Base-by-base conservation (phyloP, 2,329 filamentous ascomycete species). In the Exophiala bonariae region DNA sequence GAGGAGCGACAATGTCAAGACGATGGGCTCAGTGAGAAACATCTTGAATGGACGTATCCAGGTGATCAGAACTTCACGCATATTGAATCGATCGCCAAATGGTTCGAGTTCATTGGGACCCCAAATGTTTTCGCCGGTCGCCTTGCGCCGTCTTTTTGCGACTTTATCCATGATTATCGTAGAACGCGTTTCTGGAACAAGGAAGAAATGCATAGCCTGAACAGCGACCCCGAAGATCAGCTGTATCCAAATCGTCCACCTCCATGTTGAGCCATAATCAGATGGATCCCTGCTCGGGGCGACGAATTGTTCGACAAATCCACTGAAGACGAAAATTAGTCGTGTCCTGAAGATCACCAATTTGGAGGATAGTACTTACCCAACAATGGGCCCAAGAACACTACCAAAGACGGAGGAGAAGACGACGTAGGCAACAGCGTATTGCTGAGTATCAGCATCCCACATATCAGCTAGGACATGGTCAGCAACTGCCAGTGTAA, bases 181-280 rank as follows among this genome's bases (percentile, higher is more conserved):
- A 1, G 82, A 79, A 42, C 88, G 78, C 0, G 89, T 93, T 66
- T 93, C 89, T 1, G 87, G 87, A 1, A 93, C 88, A 6, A 81
- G 74, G 48, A 86, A 61, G 40, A 85, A 71, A 62, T 90, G 86
- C 3, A 87, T 60, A 3, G 79, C 14, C 61, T 91, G 87, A 3
- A 89, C 80, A 26, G 80, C 75, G 7, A 69, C 84, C 14, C 88
- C 87, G 43, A 92, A 82, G 57, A 91, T 89, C 54, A 92, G 78
- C 66, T 91, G 87, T 50, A 92, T 86, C 88, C 89, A 93, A 63
- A 92, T 90, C 44, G 77, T 81, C 85, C 85, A 90, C 55, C 79
- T 77, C 87, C 87, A 93, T 6, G 6, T 26, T 26, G 23, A 11
- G 23, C 6, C 23, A 26, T 26, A 26, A n/a, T n/a, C n/a, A n/a